Percentiles rank a stretch among this genome's conserved stretches.
Conservation (phyloP, 257 asterid species). For the Avicennia marina region DNA sequence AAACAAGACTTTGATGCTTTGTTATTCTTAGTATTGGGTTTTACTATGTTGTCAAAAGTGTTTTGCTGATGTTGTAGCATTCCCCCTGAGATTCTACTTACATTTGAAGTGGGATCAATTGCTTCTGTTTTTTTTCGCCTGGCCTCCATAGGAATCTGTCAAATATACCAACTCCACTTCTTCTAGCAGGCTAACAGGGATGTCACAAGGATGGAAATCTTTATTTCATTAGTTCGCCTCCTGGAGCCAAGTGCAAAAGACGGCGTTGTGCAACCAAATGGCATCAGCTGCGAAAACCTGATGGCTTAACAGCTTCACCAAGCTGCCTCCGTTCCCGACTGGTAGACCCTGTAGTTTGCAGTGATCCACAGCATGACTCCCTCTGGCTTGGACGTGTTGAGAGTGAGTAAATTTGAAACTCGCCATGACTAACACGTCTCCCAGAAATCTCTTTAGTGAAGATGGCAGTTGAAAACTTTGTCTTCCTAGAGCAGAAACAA, state of each 20-base stretch:
- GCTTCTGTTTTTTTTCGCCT: too few species aligned
- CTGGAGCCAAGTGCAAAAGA: slow-evolving; percentile 46
- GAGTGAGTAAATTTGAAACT: not conserved
- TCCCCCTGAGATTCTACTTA: too few species aligned
- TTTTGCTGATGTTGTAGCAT: not conserved
- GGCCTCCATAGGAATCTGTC: not conserved
- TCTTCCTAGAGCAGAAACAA: not conserved
- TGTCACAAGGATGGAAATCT: slow-evolving; percentile 64
- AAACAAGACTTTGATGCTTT: too few species aligned
- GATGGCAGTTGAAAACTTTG: not conserved
- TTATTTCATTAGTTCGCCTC: slow-evolving; percentile 53
- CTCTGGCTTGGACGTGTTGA: not conserved
- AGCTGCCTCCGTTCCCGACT: not conserved
- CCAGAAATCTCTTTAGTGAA: not conserved
- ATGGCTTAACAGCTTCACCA: slow-evolving; percentile 20
- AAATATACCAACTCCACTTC: not conserved
- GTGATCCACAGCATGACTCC: not conserved
- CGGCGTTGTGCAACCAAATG: slow-evolving; percentile 19
- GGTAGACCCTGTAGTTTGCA: not conserved
- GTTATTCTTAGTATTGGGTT: too few species aligned
- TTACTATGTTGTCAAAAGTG: too few species aligned
- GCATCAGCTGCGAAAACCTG: slow-evolving; percentile 23
- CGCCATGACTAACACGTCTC: slow-evolving; percentile 3
- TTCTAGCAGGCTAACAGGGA: slow-evolving; percentile 59
- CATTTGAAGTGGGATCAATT: too few species aligned